Conservation (phyloP, 352 stramenopile genomes). For the Phytophthora niederhauseri region DNA sequence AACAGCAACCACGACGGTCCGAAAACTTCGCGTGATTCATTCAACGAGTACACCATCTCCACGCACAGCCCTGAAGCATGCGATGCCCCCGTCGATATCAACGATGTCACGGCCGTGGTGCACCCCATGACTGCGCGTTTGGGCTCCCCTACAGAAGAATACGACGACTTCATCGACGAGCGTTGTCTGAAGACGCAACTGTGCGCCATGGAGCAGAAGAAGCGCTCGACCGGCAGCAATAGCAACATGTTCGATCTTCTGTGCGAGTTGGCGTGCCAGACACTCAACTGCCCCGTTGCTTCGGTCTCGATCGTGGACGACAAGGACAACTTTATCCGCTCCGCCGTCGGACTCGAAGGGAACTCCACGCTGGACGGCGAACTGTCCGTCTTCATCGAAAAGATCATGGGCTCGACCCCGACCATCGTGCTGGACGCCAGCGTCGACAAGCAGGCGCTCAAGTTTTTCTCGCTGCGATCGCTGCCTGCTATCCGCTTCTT, state of each 20-base stretch:
- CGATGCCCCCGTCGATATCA: constrained; percentile 21
- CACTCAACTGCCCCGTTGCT: constrained; percentile 80
- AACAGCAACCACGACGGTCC: constrained; percentile 32
- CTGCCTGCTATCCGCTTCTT: constrained; percentile 74
- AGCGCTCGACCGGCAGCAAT: constrained; percentile 38
- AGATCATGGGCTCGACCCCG: constrained; percentile 80
- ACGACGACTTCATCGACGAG: constrained; percentile 68
- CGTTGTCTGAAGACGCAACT: constrained; percentile 63
- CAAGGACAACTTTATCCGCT: constrained; percentile 55
- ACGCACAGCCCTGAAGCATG: constrained; percentile 9
- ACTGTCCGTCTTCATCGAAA: constrained; percentile 69
- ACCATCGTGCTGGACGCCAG: constrained; percentile 78
- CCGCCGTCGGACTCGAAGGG: constrained; percentile 51
- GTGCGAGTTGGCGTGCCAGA: constrained; percentile 82
- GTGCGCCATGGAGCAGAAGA: constrained; percentile 59
- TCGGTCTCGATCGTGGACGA: constrained; percentile 73
- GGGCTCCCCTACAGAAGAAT: constrained; percentile 40
- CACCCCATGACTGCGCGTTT: constrained; percentile 42
- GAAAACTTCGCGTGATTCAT: constrained; percentile 14
- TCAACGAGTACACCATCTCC: constrained; percentile 35
- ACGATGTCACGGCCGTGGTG: constrained; percentile 43
- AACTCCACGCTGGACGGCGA: constrained; percentile 62
- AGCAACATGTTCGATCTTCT: constrained; percentile 86
- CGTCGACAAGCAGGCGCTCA: constrained; percentile 69
- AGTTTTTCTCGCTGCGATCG: constrained; percentile 53